Evolutionary conservation across 495 filamentous ascomycete genomes (phyloP), one percentile per base, ranked within the genome.

Genomic region (Hyphodiscus hymeniophilus): DNA sequence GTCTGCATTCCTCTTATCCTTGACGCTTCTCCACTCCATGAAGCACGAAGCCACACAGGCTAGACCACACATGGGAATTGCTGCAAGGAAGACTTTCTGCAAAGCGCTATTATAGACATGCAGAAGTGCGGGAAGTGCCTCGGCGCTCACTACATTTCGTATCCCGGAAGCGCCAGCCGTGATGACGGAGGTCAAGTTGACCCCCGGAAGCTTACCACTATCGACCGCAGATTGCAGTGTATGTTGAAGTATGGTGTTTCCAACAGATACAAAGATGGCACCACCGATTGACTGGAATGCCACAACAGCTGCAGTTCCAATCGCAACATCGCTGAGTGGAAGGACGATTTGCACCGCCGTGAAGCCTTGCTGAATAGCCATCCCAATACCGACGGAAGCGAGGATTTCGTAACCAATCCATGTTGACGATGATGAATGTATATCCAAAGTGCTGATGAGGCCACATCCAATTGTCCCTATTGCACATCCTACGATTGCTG

Each of bases 261-360:
- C 82, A 23, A 90, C 82, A 0, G 76, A 78, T 42, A 92, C 74
- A 57, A 89, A 89, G 6, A 92, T 61, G 0, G 87, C 75, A 11
- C 82, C 84, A 20, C 82, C 83, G 2, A 92, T 67, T 0, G 75
- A 82, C 61, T 88, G 84, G n/a, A 70, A 51, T 61, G 89, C 89
- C 45, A 87, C 70, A 13, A 89, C 70, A 26, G 81, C 56, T 0
- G 81, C 73, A 1, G 77, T 84, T 7, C 80, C 87, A 15, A 72
- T 79, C 0, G 87, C 76, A 1, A 89, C 68, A 49, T 90, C 84
- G 0, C 63, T 61, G 16, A 70, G 56, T 12, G 65, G 63, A 4
- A 89, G 71, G 0, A 82, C 82, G 0, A 82, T 82, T 59, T 89
- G 81, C 0, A 74, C 77, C 2, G 84, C 80, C 43, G 88, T 80